phyloP scores from a whole-genome alignment of 805 yeast genomes.

The Yarrowia bubula region DNA sequence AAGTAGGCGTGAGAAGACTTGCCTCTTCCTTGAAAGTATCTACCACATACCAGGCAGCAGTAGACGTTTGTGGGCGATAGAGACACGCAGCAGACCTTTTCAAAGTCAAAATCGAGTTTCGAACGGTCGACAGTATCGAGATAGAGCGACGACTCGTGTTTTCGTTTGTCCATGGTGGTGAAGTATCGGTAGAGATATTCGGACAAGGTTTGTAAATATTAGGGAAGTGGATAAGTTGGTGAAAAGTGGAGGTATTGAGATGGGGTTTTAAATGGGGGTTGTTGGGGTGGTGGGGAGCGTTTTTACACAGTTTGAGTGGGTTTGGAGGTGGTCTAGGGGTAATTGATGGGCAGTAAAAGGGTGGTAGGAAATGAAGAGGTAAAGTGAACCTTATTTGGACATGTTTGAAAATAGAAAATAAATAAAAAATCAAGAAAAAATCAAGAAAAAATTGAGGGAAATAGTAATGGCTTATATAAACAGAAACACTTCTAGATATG shows the following conservation, averaged over 20 bases:
- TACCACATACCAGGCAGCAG: constrained; percentile 73
- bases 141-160: constrained; percentile 29
- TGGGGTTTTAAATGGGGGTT: background rate
- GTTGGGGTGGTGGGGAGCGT: background rate
- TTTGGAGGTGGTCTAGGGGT: too few species aligned
- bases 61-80: constrained; percentile 61
- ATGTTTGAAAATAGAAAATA: too few species aligned
- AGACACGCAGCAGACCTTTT: constrained; percentile 62
- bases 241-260: background rate
- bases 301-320: background rate
- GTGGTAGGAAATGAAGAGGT: too few species aligned
- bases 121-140: constrained; percentile 44
- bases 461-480: too few species aligned
- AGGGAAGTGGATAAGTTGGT: background rate
- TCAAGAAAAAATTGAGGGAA: too few species aligned
- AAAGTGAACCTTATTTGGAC: too few species aligned
- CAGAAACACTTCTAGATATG: too few species aligned
- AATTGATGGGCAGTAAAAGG: too few species aligned
- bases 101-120: constrained; percentile 64
- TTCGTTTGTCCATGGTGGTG: constrained; percentile 15
- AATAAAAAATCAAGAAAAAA: too few species aligned
- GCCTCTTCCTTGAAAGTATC: constrained; percentile 67
- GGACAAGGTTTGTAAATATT: background rate
- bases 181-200: background rate
- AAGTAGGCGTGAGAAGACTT: constrained; percentile 61